phyloP scores from a whole-genome alignment of 257 asterid species.

The Vinca minor region DNA sequence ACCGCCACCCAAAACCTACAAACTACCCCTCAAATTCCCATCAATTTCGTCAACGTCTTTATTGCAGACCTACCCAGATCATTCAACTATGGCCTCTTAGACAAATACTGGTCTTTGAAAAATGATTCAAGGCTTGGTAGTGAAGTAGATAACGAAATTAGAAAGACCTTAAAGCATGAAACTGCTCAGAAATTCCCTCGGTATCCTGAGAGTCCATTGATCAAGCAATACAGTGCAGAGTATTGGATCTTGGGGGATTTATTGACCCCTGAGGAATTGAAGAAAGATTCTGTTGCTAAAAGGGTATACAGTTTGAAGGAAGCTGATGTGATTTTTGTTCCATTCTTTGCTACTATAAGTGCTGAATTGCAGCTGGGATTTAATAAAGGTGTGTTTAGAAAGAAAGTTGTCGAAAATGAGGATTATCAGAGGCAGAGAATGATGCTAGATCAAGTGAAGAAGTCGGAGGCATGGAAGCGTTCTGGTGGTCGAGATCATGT shows the following conservation, averaged over 20 bases:
- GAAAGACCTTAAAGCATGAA: constrained; percentile 39
- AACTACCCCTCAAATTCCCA: constrained; percentile 20
- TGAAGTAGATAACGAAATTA: constrained; percentile 67
- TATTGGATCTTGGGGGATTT: constrained; percentile 93
- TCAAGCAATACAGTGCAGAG: constrained; percentile 92
- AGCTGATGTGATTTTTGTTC: constrained; percentile 89
- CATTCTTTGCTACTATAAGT: constrained; percentile 82
- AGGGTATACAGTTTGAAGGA: constrained; percentile 51
- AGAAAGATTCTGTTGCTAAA: constrained; percentile 47
- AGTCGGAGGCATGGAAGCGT: constrained; percentile 66
- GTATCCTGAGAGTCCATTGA: constrained; percentile 75
- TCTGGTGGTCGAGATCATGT: constrained; percentile 96
- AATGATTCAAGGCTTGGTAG: constrained; percentile 69
- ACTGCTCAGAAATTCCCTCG: constrained; percentile 33
- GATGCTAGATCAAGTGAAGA: constrained; percentile 62
- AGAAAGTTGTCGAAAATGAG: constrained; percentile 68
- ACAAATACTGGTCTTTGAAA: constrained; percentile 59
- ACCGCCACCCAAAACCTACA: constrained; percentile 29
- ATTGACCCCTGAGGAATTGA: constrained; percentile 38
- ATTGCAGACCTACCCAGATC: constrained; percentile 75
- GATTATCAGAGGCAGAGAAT: constrained; percentile 73
- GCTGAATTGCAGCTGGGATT: constrained; percentile 76
- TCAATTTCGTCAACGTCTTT: constrained; percentile 50
- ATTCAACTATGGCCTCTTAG: constrained; percentile 73
- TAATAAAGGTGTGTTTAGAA: constrained; percentile 76